Evolutionary conservation across 805 yeast genomes (phyloP).

Genomic region (Komagataella pastoris): DNA sequence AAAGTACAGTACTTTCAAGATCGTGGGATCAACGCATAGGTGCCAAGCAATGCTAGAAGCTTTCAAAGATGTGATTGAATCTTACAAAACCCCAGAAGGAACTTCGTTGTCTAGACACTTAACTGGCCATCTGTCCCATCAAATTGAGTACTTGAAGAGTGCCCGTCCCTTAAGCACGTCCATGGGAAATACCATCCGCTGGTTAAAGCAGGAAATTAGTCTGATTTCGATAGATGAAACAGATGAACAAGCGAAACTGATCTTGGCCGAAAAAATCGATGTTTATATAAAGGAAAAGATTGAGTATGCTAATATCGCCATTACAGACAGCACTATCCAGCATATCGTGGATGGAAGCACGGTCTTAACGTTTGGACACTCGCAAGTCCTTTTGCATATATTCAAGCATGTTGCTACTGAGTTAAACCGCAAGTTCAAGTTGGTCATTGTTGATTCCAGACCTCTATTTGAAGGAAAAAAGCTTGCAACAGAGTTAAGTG

Average conservation of each 20-base stretch:
- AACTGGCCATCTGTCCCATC: constrained; percentile 78
- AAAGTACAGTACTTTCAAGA: constrained; percentile 68
- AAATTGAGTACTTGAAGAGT: constrained; percentile 81
- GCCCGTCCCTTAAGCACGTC: constrained; percentile 86
- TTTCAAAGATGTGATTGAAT: constrained; percentile 66
- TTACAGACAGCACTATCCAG: constrained; percentile 64
- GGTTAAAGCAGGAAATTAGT: constrained; percentile 92
- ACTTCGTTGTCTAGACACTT: constrained; percentile 80
- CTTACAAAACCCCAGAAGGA: constrained; percentile 75
- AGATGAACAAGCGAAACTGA: constrained; percentile 54
- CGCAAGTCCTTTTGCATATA: constrained; percentile 67
- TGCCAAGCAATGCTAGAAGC: constrained; percentile 77
- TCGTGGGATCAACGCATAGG: constrained; percentile 84
- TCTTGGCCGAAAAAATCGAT: constrained; percentile 56
- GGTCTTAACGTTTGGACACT: constrained; percentile 78
- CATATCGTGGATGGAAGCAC: constrained; percentile 71
- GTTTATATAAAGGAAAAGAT: constrained; percentile 76
- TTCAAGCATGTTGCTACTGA: constrained; percentile 54
- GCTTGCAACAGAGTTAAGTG: constrained; percentile 51
- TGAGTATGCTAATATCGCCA: constrained; percentile 70
- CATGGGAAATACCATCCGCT: constrained; percentile 96
- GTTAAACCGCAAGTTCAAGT: constrained; percentile 54
- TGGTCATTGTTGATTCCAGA: constrained; percentile 82
- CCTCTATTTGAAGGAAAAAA: constrained; percentile 90
- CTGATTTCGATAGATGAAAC: constrained; percentile 59